These are phyloP conservation scores for Ogataea pini DNA, from an alignment of 805 yeast species.

Conservation along the genomic window DNA sequence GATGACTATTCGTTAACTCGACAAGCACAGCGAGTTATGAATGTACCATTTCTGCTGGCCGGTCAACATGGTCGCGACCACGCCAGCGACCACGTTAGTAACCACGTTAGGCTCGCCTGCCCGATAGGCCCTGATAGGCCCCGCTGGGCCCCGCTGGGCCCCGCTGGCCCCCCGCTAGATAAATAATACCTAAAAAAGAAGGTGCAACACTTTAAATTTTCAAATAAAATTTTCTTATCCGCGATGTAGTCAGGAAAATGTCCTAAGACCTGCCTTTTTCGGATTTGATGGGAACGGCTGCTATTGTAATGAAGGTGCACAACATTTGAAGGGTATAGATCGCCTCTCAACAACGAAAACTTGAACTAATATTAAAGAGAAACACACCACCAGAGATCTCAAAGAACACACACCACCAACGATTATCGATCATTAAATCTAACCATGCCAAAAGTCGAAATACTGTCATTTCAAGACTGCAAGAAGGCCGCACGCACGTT, in stretches of 20 bases:
- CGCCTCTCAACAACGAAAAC: no score
- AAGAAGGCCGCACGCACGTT: conserved; percentile 38
- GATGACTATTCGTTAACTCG: conserved; percentile 49
- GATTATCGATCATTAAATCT: not conserved
- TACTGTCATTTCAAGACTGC: conserved; percentile 31
- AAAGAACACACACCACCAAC: not conserved
- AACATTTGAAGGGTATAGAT: not conserved
- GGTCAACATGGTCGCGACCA: no score
- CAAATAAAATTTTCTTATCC: not conserved
- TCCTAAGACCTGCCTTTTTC: not conserved
- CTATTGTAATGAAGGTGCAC: not conserved
- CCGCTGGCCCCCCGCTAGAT: conserved; percentile 1
- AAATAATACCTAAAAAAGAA: conserved; percentile 7
- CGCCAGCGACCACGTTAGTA: no score
- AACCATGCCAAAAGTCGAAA: conserved; percentile 28
- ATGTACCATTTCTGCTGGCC: not conserved
- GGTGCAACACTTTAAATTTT: not conserved
- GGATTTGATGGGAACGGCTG: conserved; percentile 2
- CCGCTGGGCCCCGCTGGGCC: not conserved
- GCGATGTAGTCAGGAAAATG: not conserved
- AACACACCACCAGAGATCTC: not conserved
- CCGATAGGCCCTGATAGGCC: not conserved
- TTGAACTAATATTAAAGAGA: not conserved
- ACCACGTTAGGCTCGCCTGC: no score
- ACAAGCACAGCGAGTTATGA: not conserved